Evolutionary conservation across 352 stramenopile species (phyloP).

Genomic region (Globisporangium perplexum): DNA sequence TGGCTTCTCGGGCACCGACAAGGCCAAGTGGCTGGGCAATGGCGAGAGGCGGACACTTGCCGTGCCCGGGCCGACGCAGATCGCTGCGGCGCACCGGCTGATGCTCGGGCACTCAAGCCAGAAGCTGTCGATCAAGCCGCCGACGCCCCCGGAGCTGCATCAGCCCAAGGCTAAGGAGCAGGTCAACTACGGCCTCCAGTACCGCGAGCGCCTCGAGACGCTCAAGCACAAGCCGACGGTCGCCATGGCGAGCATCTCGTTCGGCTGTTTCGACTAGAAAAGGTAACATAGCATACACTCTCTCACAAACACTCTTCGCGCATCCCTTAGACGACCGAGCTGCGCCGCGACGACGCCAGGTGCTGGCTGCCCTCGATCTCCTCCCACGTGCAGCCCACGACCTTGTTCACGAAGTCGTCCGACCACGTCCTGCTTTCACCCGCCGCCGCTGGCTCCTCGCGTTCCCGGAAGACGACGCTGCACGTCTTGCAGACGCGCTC

Average conservation of each 20-base stretch:
- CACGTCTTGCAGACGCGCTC: slow-evolving; percentile 74
- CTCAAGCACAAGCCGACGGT: slow-evolving; percentile 80
- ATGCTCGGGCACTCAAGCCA: slow-evolving; percentile 85
- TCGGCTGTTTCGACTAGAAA: slow-evolving; percentile 41
- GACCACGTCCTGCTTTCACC: slow-evolving; percentile 41
- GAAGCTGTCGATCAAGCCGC: slow-evolving; percentile 69
- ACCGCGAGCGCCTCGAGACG: slow-evolving; percentile 64
- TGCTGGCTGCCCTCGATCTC: slow-evolving; percentile 42
- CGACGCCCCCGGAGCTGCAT: slow-evolving; percentile 50
- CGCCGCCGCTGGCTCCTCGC: slow-evolving; percentile 26
- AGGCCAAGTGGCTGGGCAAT: slow-evolving; percentile 45
- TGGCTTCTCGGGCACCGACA: slow-evolving; percentile 74
- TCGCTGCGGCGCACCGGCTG: slow-evolving; percentile 68
- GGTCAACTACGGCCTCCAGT: slow-evolving; percentile 71
- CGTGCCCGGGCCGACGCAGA: slow-evolving; percentile 60
- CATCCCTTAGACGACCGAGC: slow-evolving; percentile 20
- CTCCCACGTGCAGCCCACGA: slow-evolving; percentile 57
- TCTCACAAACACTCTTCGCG: slow-evolving; percentile 2
- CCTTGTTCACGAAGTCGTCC: slow-evolving; percentile 50
- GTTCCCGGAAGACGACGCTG: slow-evolving; percentile 69
- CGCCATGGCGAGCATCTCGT: slow-evolving; percentile 70
- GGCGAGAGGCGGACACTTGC: slow-evolving; percentile 57
- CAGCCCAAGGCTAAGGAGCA: slow-evolving; percentile 38
- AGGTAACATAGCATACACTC: not conserved
- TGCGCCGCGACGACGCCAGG: slow-evolving; percentile 18